A percentile compares a stretch with the other conserved stretches of the same genome.
Conservation (phyloP, 805 yeast species). For the Ogataea wickerhamii region DNA sequence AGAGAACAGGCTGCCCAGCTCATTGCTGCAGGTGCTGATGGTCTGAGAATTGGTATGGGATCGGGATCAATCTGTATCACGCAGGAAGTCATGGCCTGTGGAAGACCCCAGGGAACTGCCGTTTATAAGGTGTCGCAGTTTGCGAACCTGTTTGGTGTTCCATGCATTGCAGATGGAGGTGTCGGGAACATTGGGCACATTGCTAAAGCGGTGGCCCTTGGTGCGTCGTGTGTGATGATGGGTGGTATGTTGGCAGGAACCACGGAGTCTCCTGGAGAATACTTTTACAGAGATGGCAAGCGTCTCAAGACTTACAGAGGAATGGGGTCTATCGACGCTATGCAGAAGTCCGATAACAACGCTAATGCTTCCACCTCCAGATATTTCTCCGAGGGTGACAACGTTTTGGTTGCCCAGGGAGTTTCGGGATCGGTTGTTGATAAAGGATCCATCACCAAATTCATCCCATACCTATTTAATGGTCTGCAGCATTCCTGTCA, state of each 20-base stretch:
- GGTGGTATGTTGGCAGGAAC: constrained; percentile 99
- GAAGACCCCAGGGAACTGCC: constrained; percentile 99
- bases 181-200: constrained; percentile 98
- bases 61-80: constrained; percentile 99
- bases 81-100: constrained; percentile 99
- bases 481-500: constrained; percentile 99
- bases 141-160: constrained; percentile 93
- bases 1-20: constrained; percentile 98
- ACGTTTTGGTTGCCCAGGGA: constrained; percentile 98
- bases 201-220: constrained; percentile 92
- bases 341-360: constrained; percentile 83
- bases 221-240: constrained; percentile 98
- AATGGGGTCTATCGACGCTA: constrained; percentile 99
- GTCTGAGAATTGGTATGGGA: constrained; percentile 99
- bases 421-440: constrained; percentile 96
- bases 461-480: constrained; percentile 87
- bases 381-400: constrained; percentile 94
- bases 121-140: constrained; percentile 92
- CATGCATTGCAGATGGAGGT: constrained; percentile 99
- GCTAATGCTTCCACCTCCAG: constrained; percentile 98
- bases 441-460: constrained; percentile 92
- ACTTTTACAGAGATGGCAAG: constrained; percentile 96
- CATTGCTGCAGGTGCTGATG: constrained; percentile 96
- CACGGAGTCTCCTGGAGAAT: constrained; percentile 96
- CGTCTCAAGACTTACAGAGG: constrained; percentile 97